Percentiles rank a stretch among this genome's conserved stretches.
phyloP scores from a whole-genome alignment of 2,329 filamentous ascomycete species.

The Acarospora socialis region DNA sequence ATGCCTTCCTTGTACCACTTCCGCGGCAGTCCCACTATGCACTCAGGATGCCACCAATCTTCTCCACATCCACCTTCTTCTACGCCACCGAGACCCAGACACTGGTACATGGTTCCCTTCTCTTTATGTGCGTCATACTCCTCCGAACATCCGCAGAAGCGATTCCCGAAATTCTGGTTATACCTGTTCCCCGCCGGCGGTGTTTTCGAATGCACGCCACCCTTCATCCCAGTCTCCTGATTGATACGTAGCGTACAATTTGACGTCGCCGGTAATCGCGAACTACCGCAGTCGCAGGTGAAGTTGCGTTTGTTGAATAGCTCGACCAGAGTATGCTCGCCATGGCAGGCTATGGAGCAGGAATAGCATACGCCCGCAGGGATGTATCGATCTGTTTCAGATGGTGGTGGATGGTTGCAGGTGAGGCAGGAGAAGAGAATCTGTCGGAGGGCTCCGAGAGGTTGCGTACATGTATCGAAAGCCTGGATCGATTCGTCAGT shows the following conservation, averaged over 20 bases:
- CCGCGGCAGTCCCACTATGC: conserved; percentile 65
- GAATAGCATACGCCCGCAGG: conserved; percentile 87
- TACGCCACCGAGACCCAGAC: conserved; percentile 64
- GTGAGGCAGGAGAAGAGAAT: conserved; percentile 85
- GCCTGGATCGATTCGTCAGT: conserved; percentile 48
- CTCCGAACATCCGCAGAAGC: conserved; percentile 78
- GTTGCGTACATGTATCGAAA: conserved; percentile 83
- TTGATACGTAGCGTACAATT: conserved; percentile 67
- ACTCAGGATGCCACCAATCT: conserved; percentile 96
- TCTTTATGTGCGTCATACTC: conserved; percentile 81
- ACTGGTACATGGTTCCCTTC: conserved; percentile 97
- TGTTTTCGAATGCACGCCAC: conserved; percentile 60
- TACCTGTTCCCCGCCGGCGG: conserved; percentile 67
- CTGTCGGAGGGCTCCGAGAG: conserved; percentile 78
- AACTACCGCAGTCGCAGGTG: conserved; percentile 90
- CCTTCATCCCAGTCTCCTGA: conserved; percentile 57
- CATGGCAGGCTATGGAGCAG: conserved; percentile 92
- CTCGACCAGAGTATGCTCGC: conserved; percentile 87
- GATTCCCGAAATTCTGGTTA: conserved; percentile 89
- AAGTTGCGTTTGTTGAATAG: conserved; percentile 94
- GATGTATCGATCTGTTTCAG: conserved; percentile 47
- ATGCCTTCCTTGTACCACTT: conserved; percentile 47
- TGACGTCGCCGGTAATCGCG: conserved; percentile 53
- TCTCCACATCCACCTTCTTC: conserved; percentile 85
- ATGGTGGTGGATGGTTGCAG: conserved; percentile 66